Evolutionary conservation across 108 stramenopile species (phyloP).

Genomic region (Discostella pseudostelligera): DNA sequence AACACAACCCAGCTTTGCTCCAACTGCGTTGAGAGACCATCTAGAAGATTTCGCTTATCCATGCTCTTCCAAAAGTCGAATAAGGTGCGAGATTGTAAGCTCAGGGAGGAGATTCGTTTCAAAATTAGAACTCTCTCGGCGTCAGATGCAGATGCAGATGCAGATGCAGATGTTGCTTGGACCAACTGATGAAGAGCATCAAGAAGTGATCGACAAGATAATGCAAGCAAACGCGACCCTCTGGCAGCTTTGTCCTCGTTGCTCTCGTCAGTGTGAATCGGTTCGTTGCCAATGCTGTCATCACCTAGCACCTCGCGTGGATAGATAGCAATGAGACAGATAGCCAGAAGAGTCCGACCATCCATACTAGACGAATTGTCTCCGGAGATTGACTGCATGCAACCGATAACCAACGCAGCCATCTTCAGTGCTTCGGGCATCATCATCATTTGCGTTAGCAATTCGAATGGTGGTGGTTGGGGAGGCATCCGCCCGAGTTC

Average conservation of each 20-base stretch:
- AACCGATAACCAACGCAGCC: constrained; percentile 18
- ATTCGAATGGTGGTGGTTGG: constrained; percentile 17
- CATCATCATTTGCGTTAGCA: constrained; percentile 28
- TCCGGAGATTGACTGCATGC: constrained; percentile 15
- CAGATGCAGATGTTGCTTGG: background rate
- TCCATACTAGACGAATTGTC: constrained; percentile 5
- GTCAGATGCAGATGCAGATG: constrained; percentile 8
- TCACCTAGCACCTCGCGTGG: constrained; percentile 38
- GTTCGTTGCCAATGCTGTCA: too few species aligned
- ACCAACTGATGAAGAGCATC: constrained; percentile 5
- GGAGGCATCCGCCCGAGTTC: background rate
- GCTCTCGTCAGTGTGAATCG: background rate
- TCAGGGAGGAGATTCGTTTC: background rate
- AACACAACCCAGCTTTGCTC: constrained; percentile 46
- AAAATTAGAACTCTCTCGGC: background rate
- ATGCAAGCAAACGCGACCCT: constrained; percentile 7
- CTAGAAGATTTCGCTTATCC: constrained; percentile 26
- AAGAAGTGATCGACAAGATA: background rate
- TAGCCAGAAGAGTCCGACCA: constrained; percentile 25
- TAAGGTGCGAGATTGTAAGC: constrained; percentile 9
- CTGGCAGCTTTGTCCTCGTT: constrained; percentile 8
- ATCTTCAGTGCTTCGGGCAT: constrained; percentile 17
- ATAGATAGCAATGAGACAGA: constrained; percentile 32
- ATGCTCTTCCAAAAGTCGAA: constrained; percentile 34
- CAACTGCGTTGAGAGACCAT: constrained; percentile 17